Percentiles rank a stretch among this genome's conserved stretches.
Evolutionary conservation across 2,329 filamentous ascomycete species (phyloP).

Genomic region (Cordyceps pruinosa): DNA sequence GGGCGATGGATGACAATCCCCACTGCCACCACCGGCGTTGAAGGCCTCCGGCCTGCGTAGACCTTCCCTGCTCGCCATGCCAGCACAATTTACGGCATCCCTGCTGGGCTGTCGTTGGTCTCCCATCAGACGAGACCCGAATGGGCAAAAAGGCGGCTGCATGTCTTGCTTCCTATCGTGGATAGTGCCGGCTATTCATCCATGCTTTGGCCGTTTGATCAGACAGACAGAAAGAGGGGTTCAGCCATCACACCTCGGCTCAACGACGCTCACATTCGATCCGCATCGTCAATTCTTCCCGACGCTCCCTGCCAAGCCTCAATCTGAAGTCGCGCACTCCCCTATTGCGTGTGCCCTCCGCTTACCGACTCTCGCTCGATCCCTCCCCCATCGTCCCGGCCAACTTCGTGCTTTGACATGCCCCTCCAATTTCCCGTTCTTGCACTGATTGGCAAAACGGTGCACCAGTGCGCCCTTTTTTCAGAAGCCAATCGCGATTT

Average conservation of each 20-base stretch:
- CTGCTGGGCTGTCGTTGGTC: not conserved
- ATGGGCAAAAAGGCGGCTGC: slow-evolving; percentile 7
- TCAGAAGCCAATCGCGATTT: slow-evolving; percentile 5
- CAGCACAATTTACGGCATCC: slow-evolving; percentile 1
- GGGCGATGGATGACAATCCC: not conserved
- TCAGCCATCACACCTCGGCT: slow-evolving; percentile 9
- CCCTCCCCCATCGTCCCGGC: not conserved
- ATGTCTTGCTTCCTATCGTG: slow-evolving; percentile 7
- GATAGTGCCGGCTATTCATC: slow-evolving; percentile 3
- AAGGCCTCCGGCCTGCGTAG: not conserved
- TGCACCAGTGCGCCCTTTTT: not conserved
- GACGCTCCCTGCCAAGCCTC: slow-evolving; percentile 4
- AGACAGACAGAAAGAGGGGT: slow-evolving; percentile 7
- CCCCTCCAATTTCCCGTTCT: slow-evolving; percentile 8
- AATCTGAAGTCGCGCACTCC: slow-evolving; percentile 11
- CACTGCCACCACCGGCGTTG: not conserved
- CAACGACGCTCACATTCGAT: slow-evolving; percentile 5
- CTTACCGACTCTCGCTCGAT: not conserved
- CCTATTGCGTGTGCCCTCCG: slow-evolving; percentile 7
- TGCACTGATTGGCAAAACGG: slow-evolving; percentile 3
- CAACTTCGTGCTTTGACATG: slow-evolving; percentile 1
- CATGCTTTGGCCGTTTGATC: slow-evolving; percentile 8
- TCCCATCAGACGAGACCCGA: slow-evolving; percentile 11
- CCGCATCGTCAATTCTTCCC: slow-evolving; percentile 8
- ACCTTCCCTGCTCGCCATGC: not conserved